A percentile compares a stretch with the other conserved stretches of the same genome.
phyloP scores from a whole-genome alignment of 1,139 yeast genomes.

The Magnusiomyces ingens region DNA sequence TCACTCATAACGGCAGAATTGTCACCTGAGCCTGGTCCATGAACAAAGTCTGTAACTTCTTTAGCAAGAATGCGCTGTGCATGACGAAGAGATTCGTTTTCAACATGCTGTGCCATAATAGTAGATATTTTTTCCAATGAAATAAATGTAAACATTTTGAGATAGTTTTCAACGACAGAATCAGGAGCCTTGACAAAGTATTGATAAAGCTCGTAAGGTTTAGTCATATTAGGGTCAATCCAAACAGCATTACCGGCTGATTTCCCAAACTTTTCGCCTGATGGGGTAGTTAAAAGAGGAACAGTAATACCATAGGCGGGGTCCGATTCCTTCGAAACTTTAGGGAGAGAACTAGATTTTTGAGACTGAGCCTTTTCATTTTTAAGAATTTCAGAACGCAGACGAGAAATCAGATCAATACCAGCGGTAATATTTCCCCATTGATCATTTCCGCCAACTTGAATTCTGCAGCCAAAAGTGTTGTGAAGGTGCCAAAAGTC shows the following conservation, averaged over 20 bases:
- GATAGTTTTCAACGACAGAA: conserved; percentile 59
- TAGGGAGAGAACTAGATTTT: conserved; percentile 15
- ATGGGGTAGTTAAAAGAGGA: conserved; percentile 79
- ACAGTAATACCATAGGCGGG: conserved; percentile 74
- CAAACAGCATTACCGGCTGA: conserved; percentile 97
- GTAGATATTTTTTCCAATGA: conserved; percentile 54
- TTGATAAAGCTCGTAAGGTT: conserved; percentile 80
- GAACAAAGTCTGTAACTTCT: conserved; percentile 81
- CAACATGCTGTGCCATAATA: conserved; percentile 46
- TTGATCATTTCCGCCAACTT: conserved; percentile 96
- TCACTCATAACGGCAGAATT: conserved; percentile 59
- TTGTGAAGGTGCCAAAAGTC: conserved; percentile 82
- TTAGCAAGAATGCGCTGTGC: conserved; percentile 77
- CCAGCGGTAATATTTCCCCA: conserved; percentile 99
- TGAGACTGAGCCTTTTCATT: conserved; percentile 21
- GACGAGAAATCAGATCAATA: conserved; percentile 70
- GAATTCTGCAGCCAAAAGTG: conserved; percentile 55
- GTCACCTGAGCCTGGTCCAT: conserved; percentile 71
- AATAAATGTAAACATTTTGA: conserved; percentile 72
- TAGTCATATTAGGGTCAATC: conserved; percentile 63
- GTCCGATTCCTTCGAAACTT: conserved; percentile 8
- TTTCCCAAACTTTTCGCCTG: conserved; percentile 93
- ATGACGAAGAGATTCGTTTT: conserved; percentile 53
- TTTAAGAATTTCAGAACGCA: conserved; percentile 32
- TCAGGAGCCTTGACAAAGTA: conserved; percentile 78